Evolutionary conservation across 176 grass and related monocot genomes (phyloP), one percentile per base, ranked within the genome.

Genomic region (Lolium rigidum): DNA sequence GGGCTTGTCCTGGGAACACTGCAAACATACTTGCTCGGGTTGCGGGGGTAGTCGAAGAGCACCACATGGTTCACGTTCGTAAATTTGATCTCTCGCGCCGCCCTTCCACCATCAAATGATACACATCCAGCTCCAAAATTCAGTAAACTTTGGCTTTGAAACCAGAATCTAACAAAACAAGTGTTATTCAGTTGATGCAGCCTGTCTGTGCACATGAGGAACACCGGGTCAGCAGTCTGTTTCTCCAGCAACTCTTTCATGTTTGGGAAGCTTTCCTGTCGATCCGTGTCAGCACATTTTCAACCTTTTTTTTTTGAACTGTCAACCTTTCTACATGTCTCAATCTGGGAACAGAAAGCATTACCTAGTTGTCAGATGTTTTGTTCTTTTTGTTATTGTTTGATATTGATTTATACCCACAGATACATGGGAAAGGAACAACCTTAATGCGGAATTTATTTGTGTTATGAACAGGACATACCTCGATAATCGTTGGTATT

Each of bases 371-470:
- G 35, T 41, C 78, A 82, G 13, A 43, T n/a, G n/a, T n/a, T n/a
- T n/a, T n/a, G 10, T 13, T 25, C 2, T 16, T 57, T 46, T 2
- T 65, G 24, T 71, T 21, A 55, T 6, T 52, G 10, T 39, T 4
- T 10, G 0, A 63, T 44, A 66, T 66, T 16, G 13, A 66, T 28
- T 28, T 12, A 43, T 78, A 28, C 26, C 26, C 26, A 22, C 1
- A 18, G 6, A 47, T 15, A 13, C 22, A 62, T 69, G 35, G 26
- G 58, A 79, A 17, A 69, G 55, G 46, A 49, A 9, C 64, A 65
- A 92, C 93, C 93, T 95, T 94, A 38, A 95, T 92, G 91, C 90
- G n/a, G n/a, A n/a, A n/a, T n/a, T n/a, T n/a, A n/a, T n/a, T 95
- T 72, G 96, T 95, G 81, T 92, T 98, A 63, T 46, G 63, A 38